These are phyloP conservation scores for Cladophialophora yegresii DNA, from an alignment of 2,329 filamentous ascomycete species.

Conservation along the genomic window DNA sequence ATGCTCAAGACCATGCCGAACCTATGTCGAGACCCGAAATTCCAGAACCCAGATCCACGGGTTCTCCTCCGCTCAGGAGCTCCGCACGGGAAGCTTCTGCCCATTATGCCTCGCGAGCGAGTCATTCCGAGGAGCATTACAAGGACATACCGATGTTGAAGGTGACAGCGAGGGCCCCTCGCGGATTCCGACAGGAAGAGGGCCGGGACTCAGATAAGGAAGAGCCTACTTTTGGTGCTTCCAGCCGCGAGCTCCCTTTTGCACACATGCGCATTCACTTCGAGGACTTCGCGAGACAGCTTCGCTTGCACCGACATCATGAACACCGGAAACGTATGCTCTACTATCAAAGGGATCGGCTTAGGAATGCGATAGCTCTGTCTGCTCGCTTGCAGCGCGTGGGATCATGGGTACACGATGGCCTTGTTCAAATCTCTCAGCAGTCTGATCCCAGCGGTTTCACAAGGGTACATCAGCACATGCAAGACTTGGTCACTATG, in stretches of 20 bases:
- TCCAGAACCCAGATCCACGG: constrained; percentile 27
- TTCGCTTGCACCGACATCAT: constrained; percentile 48
- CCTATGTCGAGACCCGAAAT: constrained; percentile 32
- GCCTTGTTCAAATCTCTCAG: constrained; percentile 49
- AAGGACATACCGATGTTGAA: constrained; percentile 10
- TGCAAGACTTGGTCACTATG: constrained; percentile 49
- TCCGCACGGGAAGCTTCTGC: constrained; percentile 8
- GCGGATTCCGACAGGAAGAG: not conserved
- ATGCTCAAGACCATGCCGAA: constrained; percentile 32
- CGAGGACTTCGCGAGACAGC: constrained; percentile 48
- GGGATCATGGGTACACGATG: constrained; percentile 46
- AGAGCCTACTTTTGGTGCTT: not conserved
- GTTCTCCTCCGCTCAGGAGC: constrained; percentile 14
- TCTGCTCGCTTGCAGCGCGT: constrained; percentile 48
- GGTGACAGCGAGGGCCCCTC: not conserved
- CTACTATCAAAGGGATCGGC: constrained; percentile 45
- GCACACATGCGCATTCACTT: constrained; percentile 42
- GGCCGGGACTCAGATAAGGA: not conserved
- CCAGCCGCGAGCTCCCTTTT: constrained; percentile 28
- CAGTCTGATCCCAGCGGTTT: constrained; percentile 51
- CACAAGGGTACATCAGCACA: constrained; percentile 47
- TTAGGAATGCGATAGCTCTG: constrained; percentile 48
- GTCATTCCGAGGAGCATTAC: constrained; percentile 2
- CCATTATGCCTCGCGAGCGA: constrained; percentile 16
- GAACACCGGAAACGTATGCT: constrained; percentile 46